These are phyloP conservation scores for Penicillium freii DNA, from an alignment of 2,329 filamentous ascomycete species.

Conservation along the genomic window DNA sequence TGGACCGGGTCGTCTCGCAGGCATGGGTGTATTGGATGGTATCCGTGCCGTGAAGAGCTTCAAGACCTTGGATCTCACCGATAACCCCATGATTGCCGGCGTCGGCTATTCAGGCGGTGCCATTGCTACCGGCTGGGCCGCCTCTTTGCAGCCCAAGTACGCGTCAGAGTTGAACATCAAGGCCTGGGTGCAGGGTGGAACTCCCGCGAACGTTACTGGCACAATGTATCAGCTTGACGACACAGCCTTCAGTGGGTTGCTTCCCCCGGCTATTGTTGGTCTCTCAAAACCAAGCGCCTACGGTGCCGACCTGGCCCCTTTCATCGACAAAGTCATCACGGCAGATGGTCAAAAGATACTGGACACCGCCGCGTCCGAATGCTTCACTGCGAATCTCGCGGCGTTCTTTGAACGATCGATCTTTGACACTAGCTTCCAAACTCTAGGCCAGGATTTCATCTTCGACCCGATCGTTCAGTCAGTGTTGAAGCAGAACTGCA, in stretches of 20 bases:
- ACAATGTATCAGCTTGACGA: constrained; percentile 24
- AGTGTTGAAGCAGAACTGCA: constrained; percentile 16
- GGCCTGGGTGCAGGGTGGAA: constrained; percentile 31
- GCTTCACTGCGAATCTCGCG: constrained; percentile 18
- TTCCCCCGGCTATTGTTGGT: constrained; percentile 26
- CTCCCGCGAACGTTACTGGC: constrained; percentile 28
- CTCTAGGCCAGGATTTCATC: constrained; percentile 16
- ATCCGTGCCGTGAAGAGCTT: constrained; percentile 44
- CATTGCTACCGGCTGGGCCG: constrained; percentile 53
- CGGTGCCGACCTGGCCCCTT: constrained; percentile 19
- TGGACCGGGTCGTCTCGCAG: constrained; percentile 42
- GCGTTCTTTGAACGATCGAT: constrained; percentile 22
- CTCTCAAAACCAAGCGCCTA: constrained; percentile 26
- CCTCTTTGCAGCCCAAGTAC: constrained; percentile 53
- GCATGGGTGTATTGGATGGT: constrained; percentile 47
- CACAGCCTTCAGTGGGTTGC: constrained; percentile 26
- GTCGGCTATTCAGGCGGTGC: constrained; percentile 59
- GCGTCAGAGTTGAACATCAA: constrained; percentile 53
- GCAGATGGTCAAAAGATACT: constrained; percentile 17
- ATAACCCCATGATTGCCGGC: constrained; percentile 36
- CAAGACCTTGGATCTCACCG: constrained; percentile 17
- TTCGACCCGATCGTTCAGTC: constrained; percentile 15
- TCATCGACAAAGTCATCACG: constrained; percentile 23
- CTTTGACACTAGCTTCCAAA: constrained; percentile 24
- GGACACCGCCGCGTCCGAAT: constrained; percentile 17